Conservation (phyloP, 306 rosid genomes). For the Trifolium repens region DNA sequence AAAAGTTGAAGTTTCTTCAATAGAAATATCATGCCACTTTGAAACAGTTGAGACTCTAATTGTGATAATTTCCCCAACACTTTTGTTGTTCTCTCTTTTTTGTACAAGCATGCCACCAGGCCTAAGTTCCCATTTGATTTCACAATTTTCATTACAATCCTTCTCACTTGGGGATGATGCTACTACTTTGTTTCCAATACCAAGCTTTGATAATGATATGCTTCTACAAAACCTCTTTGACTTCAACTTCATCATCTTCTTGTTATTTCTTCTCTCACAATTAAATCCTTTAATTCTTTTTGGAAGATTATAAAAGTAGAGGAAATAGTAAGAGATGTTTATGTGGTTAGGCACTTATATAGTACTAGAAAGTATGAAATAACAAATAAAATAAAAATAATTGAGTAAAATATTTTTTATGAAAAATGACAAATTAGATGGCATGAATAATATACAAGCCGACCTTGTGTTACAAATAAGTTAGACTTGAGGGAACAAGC, state of each 20-base stretch:
- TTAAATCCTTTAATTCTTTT: not conserved
- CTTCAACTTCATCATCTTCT: constrained; percentile 74
- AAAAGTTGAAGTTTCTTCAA: constrained; percentile 83
- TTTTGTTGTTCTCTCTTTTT: constrained; percentile 63
- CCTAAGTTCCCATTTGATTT: constrained; percentile 92
- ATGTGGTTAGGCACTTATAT: constrained; percentile 55
- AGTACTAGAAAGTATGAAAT: constrained; percentile 21
- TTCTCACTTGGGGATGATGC: constrained; percentile 42
- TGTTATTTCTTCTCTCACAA: not conserved
- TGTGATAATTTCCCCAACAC: constrained; percentile 63
- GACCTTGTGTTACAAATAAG: constrained; percentile 47
- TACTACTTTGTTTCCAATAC: constrained; percentile 41
- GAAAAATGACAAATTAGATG: constrained; percentile 26
- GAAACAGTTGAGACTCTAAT: constrained; percentile 82
- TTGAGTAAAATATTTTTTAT: not conserved
- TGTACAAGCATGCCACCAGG: constrained; percentile 99
- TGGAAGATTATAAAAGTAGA: constrained; percentile 11
- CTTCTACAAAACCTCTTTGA: constrained; percentile 79
- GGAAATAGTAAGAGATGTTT: constrained; percentile 7
- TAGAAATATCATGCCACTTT: constrained; percentile 73
- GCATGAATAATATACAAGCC: constrained; percentile 49
- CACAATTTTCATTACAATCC: constrained; percentile 36
- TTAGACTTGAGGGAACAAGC: constrained; percentile 28
- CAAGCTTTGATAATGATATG: constrained; percentile 54
- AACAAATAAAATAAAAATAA: not conserved